These are phyloP conservation scores for Lippia alba DNA, from an alignment of 305 asterid genomes.

Conservation along the genomic window DNA sequence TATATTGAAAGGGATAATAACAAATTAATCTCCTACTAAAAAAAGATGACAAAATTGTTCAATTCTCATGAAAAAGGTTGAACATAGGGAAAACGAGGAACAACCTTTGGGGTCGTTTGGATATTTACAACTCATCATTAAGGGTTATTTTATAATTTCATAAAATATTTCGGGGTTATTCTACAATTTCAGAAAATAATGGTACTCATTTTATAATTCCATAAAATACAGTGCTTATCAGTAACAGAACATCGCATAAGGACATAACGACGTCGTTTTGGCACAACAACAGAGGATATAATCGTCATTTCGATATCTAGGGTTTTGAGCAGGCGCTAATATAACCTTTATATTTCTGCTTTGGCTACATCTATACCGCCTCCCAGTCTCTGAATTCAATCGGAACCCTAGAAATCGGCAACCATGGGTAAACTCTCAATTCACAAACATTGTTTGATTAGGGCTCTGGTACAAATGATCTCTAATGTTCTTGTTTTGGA, in stretches of 20 bases:
- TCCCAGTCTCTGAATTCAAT: background rate
- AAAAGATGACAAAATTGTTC: too few relatives aligned
- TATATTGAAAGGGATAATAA: too few relatives aligned
- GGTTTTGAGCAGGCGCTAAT: constrained; percentile 25
- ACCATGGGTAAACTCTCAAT: constrained; percentile 50
- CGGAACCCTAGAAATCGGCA: constrained; percentile 40
- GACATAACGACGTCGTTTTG: background rate
- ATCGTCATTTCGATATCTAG: constrained; percentile 20
- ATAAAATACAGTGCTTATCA: too few relatives aligned
- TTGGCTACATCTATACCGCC: background rate
- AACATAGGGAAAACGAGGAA: too few relatives aligned
- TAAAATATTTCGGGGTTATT: background rate
- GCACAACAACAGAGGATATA: background rate
- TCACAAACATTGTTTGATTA: background rate
- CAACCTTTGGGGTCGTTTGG: too few relatives aligned
- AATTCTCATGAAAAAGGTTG: too few relatives aligned
- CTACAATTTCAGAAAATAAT: background rate
- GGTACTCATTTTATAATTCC: too few relatives aligned
- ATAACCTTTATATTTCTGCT: background rate
- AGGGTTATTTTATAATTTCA: too few relatives aligned
- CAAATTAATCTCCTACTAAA: too few relatives aligned
- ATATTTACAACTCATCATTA: too few relatives aligned
- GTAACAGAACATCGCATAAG: too few relatives aligned
- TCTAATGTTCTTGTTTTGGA: background rate
- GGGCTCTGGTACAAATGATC: background rate